Evolutionary conservation across 1,284 basidiomycete genomes (phyloP).

Genomic region (Earliella scabrosa): DNA sequence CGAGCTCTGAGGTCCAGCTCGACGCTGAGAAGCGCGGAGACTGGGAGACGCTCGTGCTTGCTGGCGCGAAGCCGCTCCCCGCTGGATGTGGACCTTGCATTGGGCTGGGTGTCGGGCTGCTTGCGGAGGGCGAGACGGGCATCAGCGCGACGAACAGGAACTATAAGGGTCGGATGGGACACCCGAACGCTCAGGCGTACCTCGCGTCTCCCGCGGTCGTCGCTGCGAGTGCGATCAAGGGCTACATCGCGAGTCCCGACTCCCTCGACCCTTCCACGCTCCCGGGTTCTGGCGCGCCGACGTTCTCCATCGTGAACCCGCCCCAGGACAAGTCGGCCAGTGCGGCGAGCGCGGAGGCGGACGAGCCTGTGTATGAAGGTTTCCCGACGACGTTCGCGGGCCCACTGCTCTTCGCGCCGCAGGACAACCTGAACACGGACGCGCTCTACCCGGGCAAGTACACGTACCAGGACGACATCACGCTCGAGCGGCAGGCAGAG

Average conservation of each 20-base stretch:
- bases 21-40: constrained; percentile 88
- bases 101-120: constrained; percentile 89
- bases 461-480: constrained; percentile 99
- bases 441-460: constrained; percentile 99
- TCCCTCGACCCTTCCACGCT: constrained; percentile 61
- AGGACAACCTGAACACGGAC: constrained; percentile 98
- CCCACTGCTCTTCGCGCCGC: constrained; percentile 88
- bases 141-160: constrained; percentile 99
- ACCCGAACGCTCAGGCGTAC: constrained; percentile 94
- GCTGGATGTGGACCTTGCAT: constrained; percentile 99
- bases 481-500: constrained; percentile 90
- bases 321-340: constrained; percentile 33
- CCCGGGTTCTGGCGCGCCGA: constrained; percentile 58
- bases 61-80: constrained; percentile 92
- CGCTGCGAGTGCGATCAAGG: constrained; percentile 92
- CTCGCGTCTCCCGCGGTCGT: constrained; percentile 97
- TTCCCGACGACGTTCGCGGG: constrained; percentile 90
- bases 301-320: constrained; percentile 58
- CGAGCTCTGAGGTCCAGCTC: constrained; percentile 89
- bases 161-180: constrained; percentile 99
- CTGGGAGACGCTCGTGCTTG: constrained; percentile 86
- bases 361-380: constrained; percentile 72
- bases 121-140: constrained; percentile 94
- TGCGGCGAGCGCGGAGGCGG: constrained; percentile 30
- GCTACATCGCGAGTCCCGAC: constrained; percentile 88